Percentiles rank a stretch among this genome's conserved stretches.
These are phyloP conservation scores for Juglanconis sp. DNA, from an alignment of 2,329 filamentous ascomycete genomes.

Conservation along the genomic window DNA sequence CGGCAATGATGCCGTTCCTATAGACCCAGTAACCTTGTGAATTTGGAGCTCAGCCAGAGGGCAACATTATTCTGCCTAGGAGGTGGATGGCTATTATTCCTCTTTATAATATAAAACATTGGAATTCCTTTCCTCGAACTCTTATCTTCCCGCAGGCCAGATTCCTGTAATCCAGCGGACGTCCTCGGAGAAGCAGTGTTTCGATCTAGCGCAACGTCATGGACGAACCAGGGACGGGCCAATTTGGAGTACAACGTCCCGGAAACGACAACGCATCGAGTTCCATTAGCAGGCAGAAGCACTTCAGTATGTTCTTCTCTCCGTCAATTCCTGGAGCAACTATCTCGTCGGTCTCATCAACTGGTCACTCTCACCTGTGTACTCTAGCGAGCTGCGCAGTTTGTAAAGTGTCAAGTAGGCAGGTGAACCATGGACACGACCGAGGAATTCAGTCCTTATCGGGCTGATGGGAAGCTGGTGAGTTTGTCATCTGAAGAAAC, in stretches of 20 bases:
- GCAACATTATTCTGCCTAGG: no score
- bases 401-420: background rate
- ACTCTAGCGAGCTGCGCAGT: background rate
- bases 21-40: no score
- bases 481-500: constrained; percentile 21
- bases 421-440: constrained; percentile 28
- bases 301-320: background rate
- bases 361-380: no score
- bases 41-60: no score
- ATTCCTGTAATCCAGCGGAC: constrained; percentile 11
- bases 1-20: no score
- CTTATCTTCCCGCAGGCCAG: constrained; percentile 3
- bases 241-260: background rate
- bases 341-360: no score
- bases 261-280: no score
- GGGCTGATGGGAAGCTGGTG: constrained; percentile 55
- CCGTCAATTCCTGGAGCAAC: background rate
- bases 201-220: background rate
- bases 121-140: background rate
- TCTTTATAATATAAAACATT: no score
- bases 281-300: no score
- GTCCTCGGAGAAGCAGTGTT: constrained; percentile 14
- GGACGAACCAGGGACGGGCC: constrained; percentile 5
- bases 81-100: no score
- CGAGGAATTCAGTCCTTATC: constrained; percentile 55